phyloP scores from a whole-genome alignment of 192 early-diverging fungal genomes.

The Polychytrium aggregatum region DNA sequence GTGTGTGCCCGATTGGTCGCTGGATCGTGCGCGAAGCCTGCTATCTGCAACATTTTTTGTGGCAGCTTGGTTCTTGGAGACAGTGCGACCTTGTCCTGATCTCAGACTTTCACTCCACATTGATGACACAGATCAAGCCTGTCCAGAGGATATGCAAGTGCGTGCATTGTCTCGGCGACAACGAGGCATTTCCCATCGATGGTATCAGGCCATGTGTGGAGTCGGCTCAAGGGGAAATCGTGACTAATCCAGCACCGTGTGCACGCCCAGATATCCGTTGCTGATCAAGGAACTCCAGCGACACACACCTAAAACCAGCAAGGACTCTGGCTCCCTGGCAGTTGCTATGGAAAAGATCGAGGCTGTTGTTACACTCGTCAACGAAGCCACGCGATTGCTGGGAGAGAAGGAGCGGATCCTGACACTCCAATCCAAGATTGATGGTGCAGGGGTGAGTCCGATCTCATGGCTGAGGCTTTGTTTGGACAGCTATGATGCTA shows the following conservation, averaged over 20 bases:
- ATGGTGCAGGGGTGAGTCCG: slow-evolving; percentile 19
- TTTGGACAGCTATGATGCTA: no score
- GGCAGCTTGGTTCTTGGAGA: no score
- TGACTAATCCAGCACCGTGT: no score
- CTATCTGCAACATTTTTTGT: no score
- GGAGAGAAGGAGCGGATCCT: slow-evolving; percentile 33
- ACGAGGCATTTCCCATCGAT: no score
- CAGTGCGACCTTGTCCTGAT: neutral
- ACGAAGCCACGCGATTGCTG: slow-evolving; percentile 38
- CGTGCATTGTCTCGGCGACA: slow-evolving; percentile 3
- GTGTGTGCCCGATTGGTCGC: no score
- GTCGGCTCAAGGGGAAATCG: no score
- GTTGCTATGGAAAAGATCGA: slow-evolving; percentile 40
- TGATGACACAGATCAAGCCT: slow-evolving; percentile 36
- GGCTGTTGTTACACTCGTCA: slow-evolving; percentile 35
- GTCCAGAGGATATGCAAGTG: slow-evolving; percentile 51
- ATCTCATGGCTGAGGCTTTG: no score
- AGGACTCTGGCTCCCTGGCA: slow-evolving; percentile 28
- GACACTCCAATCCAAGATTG: slow-evolving; percentile 27
- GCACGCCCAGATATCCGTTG: slow-evolving; percentile 22
- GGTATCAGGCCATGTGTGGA: no score
- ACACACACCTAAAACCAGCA: slow-evolving; percentile 32
- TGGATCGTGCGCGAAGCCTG: no score
- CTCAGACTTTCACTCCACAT: neutral
- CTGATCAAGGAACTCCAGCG: slow-evolving; percentile 34